phyloP scores from a whole-genome alignment of 176 grass and related monocot species.

The Bothriochloa decipiens region DNA sequence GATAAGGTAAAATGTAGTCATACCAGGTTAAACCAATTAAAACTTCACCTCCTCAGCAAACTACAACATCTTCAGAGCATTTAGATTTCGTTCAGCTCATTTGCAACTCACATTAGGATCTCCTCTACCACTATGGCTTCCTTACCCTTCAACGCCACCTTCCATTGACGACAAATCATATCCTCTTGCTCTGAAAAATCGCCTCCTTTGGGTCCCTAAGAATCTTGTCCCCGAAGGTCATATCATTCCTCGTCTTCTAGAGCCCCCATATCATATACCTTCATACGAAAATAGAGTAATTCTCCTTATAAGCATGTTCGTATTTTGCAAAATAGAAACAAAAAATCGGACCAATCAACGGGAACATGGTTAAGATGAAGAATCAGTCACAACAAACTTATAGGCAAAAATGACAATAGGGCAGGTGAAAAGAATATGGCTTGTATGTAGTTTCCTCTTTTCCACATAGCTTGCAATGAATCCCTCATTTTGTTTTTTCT shows the following conservation, averaged over 20 bases:
- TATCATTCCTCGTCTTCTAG: neutral
- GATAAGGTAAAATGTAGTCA: neutral
- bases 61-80: neutral
- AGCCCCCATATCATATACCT: neutral
- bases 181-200: neutral
- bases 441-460: too few relatives aligned
- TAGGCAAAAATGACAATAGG: too few relatives aligned
- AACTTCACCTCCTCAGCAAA: neutral
- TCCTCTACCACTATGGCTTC: neutral
- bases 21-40: neutral
- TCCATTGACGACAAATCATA: neutral
- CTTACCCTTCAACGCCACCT: neutral
- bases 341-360: too few relatives aligned
- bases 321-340: too few relatives aligned
- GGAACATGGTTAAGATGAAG: too few relatives aligned
- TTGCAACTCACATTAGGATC: neutral
- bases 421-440: too few relatives aligned
- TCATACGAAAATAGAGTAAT: neutral
- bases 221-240: neutral
- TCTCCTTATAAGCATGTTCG: too few relatives aligned
- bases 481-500: too few relatives aligned
- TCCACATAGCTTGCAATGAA: too few relatives aligned
- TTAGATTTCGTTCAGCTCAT: neutral
- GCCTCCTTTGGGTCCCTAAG: neutral
- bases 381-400: too few relatives aligned